Evolutionary conservation across 345 rosid species (phyloP).

Genomic region (Orychophragmus violaceus): DNA sequence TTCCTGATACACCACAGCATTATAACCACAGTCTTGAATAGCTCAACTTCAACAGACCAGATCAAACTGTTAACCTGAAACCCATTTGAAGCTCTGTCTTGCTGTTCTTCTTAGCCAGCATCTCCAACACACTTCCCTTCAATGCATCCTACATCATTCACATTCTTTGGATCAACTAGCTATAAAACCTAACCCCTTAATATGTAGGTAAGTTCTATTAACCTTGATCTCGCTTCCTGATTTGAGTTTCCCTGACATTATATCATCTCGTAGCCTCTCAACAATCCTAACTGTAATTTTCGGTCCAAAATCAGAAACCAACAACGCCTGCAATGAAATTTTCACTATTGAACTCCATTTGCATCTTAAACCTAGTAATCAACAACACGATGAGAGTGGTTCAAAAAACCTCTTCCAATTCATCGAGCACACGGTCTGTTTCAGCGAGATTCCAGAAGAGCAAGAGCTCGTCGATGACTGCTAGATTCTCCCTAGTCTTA

Average conservation of each 20-base stretch:
- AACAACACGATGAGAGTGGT: too few species aligned
- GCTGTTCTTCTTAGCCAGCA: constrained; percentile 56
- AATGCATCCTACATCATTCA: constrained; percentile 58
- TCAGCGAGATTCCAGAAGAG: constrained; percentile 94
- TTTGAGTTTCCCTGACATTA: constrained; percentile 72
- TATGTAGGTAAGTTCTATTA: neutral
- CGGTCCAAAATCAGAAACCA: constrained; percentile 97
- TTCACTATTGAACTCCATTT: neutral
- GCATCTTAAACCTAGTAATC: neutral
- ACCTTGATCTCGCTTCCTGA: constrained; percentile 94
- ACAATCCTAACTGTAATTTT: constrained; percentile 81
- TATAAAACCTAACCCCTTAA: neutral
- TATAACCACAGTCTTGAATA: constrained; percentile 4
- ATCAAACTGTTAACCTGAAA: constrained; percentile 47
- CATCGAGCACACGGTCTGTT: constrained; percentile 88
- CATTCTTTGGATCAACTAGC: neutral
- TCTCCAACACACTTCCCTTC: constrained; percentile 69
- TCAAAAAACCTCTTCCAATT: constrained; percentile 72
- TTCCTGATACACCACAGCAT: constrained; percentile 43
- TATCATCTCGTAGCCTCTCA: constrained; percentile 77
- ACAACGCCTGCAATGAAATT: constrained; percentile 43
- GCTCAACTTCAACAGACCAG: neutral
- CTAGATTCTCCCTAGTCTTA: constrained; percentile 85
- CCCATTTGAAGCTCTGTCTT: constrained; percentile 89
- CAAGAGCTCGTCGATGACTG: constrained; percentile 85